Percentiles rank a stretch among this genome's conserved stretches.
phyloP scores from a whole-genome alignment of 345 rosid species.

The Eucalyptus sideroxylon region DNA sequence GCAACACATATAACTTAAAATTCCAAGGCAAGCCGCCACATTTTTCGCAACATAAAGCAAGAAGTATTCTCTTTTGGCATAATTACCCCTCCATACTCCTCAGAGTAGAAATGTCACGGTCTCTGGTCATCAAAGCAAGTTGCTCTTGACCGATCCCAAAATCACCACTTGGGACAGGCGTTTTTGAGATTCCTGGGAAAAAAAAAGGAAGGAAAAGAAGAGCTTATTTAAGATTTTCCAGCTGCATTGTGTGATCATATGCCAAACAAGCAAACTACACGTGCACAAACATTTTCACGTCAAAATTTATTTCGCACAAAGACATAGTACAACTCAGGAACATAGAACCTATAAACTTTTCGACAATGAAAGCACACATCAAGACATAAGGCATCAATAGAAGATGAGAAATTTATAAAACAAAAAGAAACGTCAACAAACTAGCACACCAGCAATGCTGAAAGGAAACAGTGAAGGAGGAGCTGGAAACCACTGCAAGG shows the following conservation, averaged over 20 bases:
- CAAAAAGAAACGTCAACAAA: not conserved
- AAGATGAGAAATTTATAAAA: not conserved
- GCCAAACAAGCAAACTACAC: not conserved
- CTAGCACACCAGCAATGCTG: not conserved
- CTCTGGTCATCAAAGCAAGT: constrained; percentile 67
- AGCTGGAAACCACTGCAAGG: not conserved
- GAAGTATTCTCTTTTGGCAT: not conserved
- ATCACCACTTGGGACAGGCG: constrained; percentile 31
- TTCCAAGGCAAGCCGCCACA: not conserved
- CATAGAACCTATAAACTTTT: not conserved
- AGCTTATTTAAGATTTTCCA: not conserved
- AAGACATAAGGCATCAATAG: not conserved
- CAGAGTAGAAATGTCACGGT: constrained; percentile 45
- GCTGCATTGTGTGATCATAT: not conserved
- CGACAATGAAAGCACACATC: not conserved
- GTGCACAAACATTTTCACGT: not conserved
- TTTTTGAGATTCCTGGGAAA: constrained; percentile 16
- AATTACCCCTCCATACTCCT: constrained; percentile 77
- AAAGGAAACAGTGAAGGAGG: not conserved
- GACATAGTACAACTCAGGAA: not conserved
- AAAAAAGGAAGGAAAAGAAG: not conserved
- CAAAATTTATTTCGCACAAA: not conserved
- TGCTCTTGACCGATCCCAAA: constrained; percentile 62
- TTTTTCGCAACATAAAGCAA: not conserved
- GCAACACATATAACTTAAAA: not conserved